Base-by-base conservation (phyloP, 2,329 filamentous ascomycete genomes). In the Phaeophleospora eucalypticola region DNA sequence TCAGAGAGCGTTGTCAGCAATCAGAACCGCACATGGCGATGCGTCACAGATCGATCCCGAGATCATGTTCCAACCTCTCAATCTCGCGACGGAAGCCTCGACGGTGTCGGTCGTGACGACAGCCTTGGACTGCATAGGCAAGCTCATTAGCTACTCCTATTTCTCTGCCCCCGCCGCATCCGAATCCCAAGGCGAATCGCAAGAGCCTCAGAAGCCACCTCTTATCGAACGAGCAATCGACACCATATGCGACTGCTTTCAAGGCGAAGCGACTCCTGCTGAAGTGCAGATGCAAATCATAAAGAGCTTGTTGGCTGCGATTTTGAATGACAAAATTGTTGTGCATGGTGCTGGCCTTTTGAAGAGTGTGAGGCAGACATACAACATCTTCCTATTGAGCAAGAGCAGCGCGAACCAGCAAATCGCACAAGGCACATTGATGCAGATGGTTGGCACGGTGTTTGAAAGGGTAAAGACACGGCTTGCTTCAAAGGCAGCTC, bases 211-310 rank as follows among this genome's bases (percentile, higher is more conserved):
- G 20, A 52, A 52, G 36, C 76, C 86, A 3, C 90, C 91, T 14
- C 76, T 98, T 57, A 98, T 98, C 64, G 94, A 98, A 71, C 82
- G 91, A 56, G 93, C 94, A 49, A 98, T 98, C 63, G 94, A 98
- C 70, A 95, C 93, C 29, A 98, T 98, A 75, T 98, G 93, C 76
- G 91, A 97, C 65, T 98, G 93, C 68, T 98, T 98, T 66, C 90
- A 97, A 65, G 91, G 93, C 64, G 93, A 98, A 71, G 87, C 87
- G 1, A 98, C 94, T 0, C 84, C 89, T 3, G 80, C 86, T 43
- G 91, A 96, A 67, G 86, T 97, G 39, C 93, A 98, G 69, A 81
- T 97, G 60, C 93, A 98, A 71, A 98, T 98, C 59, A 89, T 98
- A 67, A 97, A 98, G 72, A 97, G 93, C 2, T 76, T 98, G 49